These are phyloP conservation scores for Lipomyces yamadae DNA, from an alignment of 805 yeast genomes.

Conservation along the genomic window DNA sequence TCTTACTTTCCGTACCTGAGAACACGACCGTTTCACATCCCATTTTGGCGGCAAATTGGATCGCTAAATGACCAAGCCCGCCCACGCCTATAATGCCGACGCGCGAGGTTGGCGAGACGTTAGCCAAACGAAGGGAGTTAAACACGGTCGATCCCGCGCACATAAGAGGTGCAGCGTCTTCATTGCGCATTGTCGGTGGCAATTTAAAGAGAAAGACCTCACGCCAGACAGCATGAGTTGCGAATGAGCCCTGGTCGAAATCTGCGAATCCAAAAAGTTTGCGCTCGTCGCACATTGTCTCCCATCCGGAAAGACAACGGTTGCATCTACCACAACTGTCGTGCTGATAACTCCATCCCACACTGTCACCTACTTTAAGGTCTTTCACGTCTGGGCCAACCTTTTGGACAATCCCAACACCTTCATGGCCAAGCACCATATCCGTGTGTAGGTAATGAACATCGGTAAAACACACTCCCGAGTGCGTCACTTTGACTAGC, in stretches of 20 bases:
- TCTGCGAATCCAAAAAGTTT: not conserved
- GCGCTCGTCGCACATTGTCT: not conserved
- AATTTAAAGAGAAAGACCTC: slow-evolving; percentile 62
- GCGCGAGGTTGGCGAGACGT: slow-evolving; percentile 37
- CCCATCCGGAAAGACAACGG: slow-evolving; percentile 4
- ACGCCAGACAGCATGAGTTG: slow-evolving; percentile 56
- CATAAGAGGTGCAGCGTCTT: slow-evolving; percentile 63
- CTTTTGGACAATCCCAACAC: slow-evolving; percentile 10
- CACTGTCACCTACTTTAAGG: slow-evolving; percentile 12
- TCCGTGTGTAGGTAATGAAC: slow-evolving; percentile 5
- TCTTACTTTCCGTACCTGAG: slow-evolving; percentile 57
- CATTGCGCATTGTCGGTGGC: slow-evolving; percentile 50
- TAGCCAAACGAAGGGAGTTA: slow-evolving; percentile 57
- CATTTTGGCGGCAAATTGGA: slow-evolving; percentile 61
- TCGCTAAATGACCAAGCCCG: slow-evolving; percentile 62
- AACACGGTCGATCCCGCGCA: slow-evolving; percentile 72
- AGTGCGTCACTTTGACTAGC: slow-evolving; percentile 14
- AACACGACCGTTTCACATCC: slow-evolving; percentile 65
- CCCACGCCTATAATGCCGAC: slow-evolving; percentile 63
- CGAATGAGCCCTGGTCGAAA: slow-evolving; percentile 11
- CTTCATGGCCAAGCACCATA: slow-evolving; percentile 16
- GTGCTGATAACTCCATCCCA: slow-evolving; percentile 12
- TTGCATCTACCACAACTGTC: slow-evolving; percentile 12
- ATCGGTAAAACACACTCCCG: slow-evolving; percentile 16
- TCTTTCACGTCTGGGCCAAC: slow-evolving; percentile 4